Evolutionary conservation across 2,329 filamentous ascomycete genomes (phyloP), one percentile per base, ranked within the genome.

Genomic region (Aureobasidium musti): DNA sequence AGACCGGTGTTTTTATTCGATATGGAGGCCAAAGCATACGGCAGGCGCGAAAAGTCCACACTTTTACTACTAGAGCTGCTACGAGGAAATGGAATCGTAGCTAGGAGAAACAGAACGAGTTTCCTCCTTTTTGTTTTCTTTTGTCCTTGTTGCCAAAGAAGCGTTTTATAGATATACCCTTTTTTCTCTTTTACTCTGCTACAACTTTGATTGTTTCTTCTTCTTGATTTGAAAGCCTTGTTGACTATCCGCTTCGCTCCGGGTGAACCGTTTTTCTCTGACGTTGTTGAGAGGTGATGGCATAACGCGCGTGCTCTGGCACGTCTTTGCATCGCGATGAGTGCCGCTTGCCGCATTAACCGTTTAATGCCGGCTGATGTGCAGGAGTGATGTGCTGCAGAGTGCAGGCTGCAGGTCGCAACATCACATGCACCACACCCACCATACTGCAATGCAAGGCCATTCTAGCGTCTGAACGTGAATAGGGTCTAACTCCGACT

Each of bases 381-480:
- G 50, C 50, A 52, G 47, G 21, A 54, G 30, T 54, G 50, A 52
- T 52, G 49, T 52, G 49, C 49, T 49, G 35, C 35, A 39, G 35
- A 39, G 35, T 52, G 49, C 49, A 52, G 49, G 49, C 28, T 54
- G 50, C 50, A 54, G 30, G 50, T 54, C 30, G 14, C 5, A 33
- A 47, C 43, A 47, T 35, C n/a, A 14, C 30, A 54, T 54, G 50
- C 50, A 47, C 43, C 43, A 26, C 43, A 47, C 43, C 35, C 41
- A 43, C n/a, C 37, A 30, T 7, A 30, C 30, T 6, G n/a, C 13
- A 3, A 19, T 54, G 52, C 52, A 39, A 54, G 52, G 33, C 30
- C 33, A 14, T 21, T 54, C 52, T 33, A 37, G 30, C 52, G 52
- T 30, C n/a, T 23, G 50, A 35, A 21, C 10, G 30, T 19, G 23